Evolutionary conservation across 345 rosid species (phyloP).

Genomic region (Gossypium mustelinum): DNA sequence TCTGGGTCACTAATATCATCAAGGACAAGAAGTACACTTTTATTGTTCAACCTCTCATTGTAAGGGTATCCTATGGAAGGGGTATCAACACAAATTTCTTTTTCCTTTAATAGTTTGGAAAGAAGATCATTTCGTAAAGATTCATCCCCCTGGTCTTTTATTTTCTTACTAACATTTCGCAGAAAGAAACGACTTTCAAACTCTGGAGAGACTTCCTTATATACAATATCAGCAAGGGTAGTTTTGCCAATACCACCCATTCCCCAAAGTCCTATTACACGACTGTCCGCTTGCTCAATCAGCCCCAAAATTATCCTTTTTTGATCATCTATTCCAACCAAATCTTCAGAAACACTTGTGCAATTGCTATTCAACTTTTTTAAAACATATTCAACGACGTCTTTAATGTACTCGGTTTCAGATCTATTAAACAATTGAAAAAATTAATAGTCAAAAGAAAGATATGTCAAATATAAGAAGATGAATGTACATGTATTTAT

Average conservation of each 20-base stretch:
- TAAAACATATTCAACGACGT: background rate
- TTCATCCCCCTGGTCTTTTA: background rate
- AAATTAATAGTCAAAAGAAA: background rate
- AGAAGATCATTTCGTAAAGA: background rate
- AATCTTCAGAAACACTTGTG: background rate
- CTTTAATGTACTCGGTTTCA: background rate
- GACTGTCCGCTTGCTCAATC: background rate
- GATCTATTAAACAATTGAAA: background rate
- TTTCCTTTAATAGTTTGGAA: background rate
- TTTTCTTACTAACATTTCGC: background rate
- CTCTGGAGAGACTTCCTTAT: background rate
- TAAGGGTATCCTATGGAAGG: background rate
- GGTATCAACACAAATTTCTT: background rate
- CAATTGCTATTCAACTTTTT: background rate
- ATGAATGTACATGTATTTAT: background rate
- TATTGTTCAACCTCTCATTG: background rate
- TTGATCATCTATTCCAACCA: background rate
- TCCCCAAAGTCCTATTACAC: background rate
- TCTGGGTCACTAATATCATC: background rate
- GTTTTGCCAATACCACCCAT: slow-evolving; percentile 6
- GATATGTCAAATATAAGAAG: too few species aligned
- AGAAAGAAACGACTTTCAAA: background rate
- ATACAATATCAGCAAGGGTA: background rate
- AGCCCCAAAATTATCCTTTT: background rate
- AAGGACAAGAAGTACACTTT: background rate